Evolutionary conservation across 2,329 filamentous ascomycete genomes (phyloP).

Genomic region (Monosporascus sp.): DNA sequence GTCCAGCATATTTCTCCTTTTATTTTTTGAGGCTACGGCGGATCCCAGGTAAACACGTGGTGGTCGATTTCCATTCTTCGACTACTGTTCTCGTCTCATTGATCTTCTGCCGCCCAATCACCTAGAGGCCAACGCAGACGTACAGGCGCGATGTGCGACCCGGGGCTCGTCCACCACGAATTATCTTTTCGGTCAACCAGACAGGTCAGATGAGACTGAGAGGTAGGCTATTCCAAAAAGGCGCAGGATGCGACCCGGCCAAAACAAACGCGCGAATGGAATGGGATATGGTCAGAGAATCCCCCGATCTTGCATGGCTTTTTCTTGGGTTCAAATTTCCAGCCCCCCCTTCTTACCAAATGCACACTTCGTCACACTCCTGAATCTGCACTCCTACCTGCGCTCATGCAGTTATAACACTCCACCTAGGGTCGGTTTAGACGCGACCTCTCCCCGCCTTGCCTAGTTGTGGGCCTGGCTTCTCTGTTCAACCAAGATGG

Average conservation of each 20-base stretch:
- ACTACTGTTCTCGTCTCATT: slow-evolving; percentile 5
- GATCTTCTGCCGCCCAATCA: slow-evolving; percentile 16
- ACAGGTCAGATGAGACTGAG: not conserved
- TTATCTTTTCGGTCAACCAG: not conserved
- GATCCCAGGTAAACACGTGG: slow-evolving; percentile 24
- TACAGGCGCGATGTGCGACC: not conserved
- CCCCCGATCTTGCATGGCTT: not conserved
- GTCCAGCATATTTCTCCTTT: slow-evolving; percentile 9
- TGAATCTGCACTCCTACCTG: not conserved
- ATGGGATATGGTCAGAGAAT: not conserved
- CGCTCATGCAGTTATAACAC: not conserved
- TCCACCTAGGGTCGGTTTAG: not conserved
- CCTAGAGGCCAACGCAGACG: not conserved
- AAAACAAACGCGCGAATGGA: not conserved
- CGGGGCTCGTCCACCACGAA: not conserved
- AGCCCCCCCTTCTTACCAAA: not conserved
- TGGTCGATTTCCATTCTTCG: slow-evolving; percentile 14
- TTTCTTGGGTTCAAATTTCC: not conserved
- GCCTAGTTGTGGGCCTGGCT: not conserved
- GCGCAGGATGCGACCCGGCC: not conserved
- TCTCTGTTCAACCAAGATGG: not conserved
- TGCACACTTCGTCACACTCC: not conserved
- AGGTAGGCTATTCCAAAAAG: not conserved
- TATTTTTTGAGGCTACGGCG: slow-evolving; percentile 21
- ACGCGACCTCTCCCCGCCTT: not conserved